Evolutionary conservation across 106 monocot species (phyloP).

Genomic region (Iris macrosiphon): DNA sequence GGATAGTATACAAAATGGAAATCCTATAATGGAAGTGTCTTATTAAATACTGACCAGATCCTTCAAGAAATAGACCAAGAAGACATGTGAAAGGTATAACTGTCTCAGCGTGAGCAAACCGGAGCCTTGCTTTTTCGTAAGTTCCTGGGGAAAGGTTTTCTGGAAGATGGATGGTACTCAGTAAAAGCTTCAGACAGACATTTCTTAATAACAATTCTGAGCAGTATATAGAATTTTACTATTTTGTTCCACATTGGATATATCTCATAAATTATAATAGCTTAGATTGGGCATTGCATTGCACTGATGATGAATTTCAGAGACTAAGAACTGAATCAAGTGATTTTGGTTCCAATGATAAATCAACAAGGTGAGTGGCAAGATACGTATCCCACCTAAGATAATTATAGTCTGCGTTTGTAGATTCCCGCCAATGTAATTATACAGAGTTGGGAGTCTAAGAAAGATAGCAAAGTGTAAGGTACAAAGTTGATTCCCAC

Average conservation of each 20-base stretch:
- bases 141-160: slow-evolving; percentile 54
- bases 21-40: not conserved
- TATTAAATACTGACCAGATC: slow-evolving; percentile 36
- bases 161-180: slow-evolving; percentile 12
- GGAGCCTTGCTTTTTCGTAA: slow-evolving; percentile 93
- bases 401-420: too few relatives aligned
- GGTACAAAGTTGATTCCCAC: too few relatives aligned
- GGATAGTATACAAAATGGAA: too few relatives aligned
- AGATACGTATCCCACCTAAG: too few relatives aligned
- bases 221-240: not conserved
- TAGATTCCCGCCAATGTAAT: too few relatives aligned
- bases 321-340: too few relatives aligned
- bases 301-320: too few relatives aligned
- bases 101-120: slow-evolving; percentile 99
- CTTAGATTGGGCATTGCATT: not conserved
- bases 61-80: slow-evolving; percentile 88
- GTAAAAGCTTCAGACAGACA: not conserved
- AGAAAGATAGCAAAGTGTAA: too few relatives aligned
- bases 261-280: not conserved
- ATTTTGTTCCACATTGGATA: not conserved
- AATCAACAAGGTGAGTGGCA: too few relatives aligned
- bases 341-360: too few relatives aligned
- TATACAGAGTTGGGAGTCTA: too few relatives aligned
- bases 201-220: not conserved
- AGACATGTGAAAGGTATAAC: slow-evolving; percentile 91